phyloP scores from a whole-genome alignment of 164 flowering plant genomes.

The Dillenia suffruticosa region DNA sequence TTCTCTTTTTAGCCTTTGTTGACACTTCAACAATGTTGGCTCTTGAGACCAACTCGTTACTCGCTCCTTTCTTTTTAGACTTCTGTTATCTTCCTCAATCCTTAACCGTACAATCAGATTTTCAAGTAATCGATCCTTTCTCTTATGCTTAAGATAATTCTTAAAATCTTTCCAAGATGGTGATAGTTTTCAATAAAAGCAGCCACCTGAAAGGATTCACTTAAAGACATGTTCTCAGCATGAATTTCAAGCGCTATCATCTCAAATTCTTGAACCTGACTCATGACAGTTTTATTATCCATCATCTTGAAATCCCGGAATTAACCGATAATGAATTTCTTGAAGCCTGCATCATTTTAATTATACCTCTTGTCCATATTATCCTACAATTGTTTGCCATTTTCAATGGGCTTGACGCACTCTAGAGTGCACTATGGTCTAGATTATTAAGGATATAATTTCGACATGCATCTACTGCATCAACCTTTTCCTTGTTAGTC shows the following conservation, averaged over 20 bases:
- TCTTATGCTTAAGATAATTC: not conserved
- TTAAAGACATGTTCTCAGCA: no score
- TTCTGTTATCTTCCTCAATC: not conserved
- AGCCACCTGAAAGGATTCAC: not conserved
- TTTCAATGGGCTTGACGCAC: no score
- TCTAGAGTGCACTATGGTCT: no score
- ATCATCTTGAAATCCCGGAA: not conserved
- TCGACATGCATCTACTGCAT: no score
- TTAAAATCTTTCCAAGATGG: not conserved
- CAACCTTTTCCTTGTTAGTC: no score
- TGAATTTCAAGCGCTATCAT: not conserved
- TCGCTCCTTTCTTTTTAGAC: not conserved
- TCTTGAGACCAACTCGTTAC: not conserved
- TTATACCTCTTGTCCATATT: no score
- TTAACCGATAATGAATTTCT: not conserved
- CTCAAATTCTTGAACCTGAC: conserved; percentile 4
- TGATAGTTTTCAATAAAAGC: no score
- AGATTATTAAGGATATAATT: no score
- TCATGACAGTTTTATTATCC: no score
- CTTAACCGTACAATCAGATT: not conserved
- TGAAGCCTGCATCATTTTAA: no score
- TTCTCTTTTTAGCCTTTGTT: not conserved
- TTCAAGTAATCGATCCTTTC: not conserved
- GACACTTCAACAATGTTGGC: not conserved
- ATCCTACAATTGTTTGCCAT: no score